Conservation (phyloP, 2,329 filamentous ascomycete genomes). For the Decorospora gaudefroyi region DNA sequence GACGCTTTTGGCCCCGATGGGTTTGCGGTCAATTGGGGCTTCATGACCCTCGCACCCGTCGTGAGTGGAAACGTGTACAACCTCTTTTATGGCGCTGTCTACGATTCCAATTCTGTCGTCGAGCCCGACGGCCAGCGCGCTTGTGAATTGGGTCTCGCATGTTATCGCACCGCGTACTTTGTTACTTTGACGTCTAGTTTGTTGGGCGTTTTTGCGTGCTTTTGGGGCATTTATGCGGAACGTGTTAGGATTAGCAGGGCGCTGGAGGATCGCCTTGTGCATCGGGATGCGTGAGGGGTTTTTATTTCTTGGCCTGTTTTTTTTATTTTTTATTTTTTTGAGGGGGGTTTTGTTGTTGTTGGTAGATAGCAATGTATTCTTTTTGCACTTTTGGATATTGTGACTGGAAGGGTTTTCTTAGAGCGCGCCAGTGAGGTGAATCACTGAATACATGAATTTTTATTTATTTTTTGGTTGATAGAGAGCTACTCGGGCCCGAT, state of each 20-base stretch:
- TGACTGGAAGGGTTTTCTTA: too few species aligned
- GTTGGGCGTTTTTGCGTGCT: conserved; percentile 68
- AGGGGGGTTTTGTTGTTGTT: background rate
- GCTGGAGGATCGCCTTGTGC: conserved; percentile 39
- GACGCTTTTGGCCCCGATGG: conserved; percentile 90
- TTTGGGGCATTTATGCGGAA: conserved; percentile 71
- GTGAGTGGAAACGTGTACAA: conserved; percentile 92
- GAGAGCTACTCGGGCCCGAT: too few species aligned
- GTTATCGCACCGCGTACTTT: conserved; percentile 80
- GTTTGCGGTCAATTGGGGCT: conserved; percentile 93
- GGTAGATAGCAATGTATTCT: too few species aligned
- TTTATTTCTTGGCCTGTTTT: background rate
- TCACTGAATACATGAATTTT: too few species aligned
- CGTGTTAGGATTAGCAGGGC: conserved; percentile 42
- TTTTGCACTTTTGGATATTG: too few species aligned
- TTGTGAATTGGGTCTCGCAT: conserved; percentile 76
- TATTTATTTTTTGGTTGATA: too few species aligned
- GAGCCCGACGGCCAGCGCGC: conserved; percentile 70
- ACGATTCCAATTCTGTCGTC: conserved; percentile 76
- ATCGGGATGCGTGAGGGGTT: conserved; percentile 34
- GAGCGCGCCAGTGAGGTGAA: too few species aligned
- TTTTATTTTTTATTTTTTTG: too few species aligned
- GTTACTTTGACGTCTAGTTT: conserved; percentile 75
- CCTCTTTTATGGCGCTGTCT: conserved; percentile 81
- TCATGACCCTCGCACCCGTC: conserved; percentile 88